These are phyloP conservation scores for Penicillium arizonense DNA, from an alignment of 495 filamentous ascomycete species.

Conservation along the genomic window DNA sequence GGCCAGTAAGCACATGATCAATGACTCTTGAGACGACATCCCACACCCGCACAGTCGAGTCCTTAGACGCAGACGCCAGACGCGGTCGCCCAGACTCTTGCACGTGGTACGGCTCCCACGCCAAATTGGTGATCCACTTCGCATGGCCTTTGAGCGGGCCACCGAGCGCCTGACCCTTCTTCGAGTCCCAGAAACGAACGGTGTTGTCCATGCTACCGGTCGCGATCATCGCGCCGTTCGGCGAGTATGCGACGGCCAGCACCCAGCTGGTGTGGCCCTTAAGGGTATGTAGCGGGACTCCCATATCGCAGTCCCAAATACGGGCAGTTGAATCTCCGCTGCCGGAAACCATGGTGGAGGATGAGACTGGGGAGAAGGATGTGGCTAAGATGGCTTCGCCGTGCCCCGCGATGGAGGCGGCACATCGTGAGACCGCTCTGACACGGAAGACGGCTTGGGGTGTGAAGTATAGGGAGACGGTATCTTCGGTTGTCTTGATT, in stretches of 20 bases:
- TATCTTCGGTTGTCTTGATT: conserved; percentile 67
- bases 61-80: conserved; percentile 86
- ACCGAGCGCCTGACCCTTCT: conserved; percentile 74
- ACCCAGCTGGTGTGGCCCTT: conserved; percentile 97
- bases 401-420: conserved; percentile 85
- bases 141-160: conserved; percentile 82
- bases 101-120: conserved; percentile 94
- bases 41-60: conserved; percentile 89
- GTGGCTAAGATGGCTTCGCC: conserved; percentile 87
- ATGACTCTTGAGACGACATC: conserved; percentile 73
- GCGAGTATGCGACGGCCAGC: conserved; percentile 80
- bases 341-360: conserved; percentile 80
- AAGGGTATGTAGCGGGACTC: conserved; percentile 82
- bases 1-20: conserved; percentile 79
- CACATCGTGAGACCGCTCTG: conserved; percentile 85
- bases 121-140: conserved; percentile 84
- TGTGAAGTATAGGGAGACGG: conserved; percentile 75
- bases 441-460: conserved; percentile 95
- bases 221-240: conserved; percentile 76
- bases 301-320: conserved; percentile 94
- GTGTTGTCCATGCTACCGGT: conserved; percentile 95
- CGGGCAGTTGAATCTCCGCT: conserved; percentile 90
- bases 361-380: conserved; percentile 81
- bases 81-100: conserved; percentile 72
- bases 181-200: conserved; percentile 85